These are phyloP conservation scores for Cucurbita ficifolia DNA, from an alignment of 306 rosid genomes.

Conservation along the genomic window DNA sequence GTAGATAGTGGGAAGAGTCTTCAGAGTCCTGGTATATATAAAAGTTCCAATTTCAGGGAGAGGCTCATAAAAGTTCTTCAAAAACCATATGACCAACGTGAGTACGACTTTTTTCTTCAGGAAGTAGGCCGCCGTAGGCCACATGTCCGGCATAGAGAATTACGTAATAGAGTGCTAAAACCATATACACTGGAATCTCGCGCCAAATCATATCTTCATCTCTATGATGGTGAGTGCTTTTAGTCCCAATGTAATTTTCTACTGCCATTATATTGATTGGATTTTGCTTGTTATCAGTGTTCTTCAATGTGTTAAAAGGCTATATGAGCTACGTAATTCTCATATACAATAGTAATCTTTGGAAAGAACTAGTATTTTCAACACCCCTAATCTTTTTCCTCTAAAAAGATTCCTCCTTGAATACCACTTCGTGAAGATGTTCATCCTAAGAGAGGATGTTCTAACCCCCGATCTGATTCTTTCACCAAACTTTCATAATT, in stretches of 20 bases:
- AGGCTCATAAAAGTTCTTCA: slow-evolving; percentile 39
- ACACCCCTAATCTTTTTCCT: background rate
- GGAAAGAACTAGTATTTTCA: background rate
- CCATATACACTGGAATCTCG: slow-evolving; percentile 7
- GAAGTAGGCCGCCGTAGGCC: slow-evolving; percentile 9
- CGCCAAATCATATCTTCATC: slow-evolving; percentile 34
- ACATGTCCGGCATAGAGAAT: slow-evolving; percentile 11
- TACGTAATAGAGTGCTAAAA: slow-evolving; percentile 20
- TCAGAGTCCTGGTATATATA: slow-evolving; percentile 1
- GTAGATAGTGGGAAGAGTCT: background rate
- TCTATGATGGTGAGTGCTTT: slow-evolving; percentile 36
- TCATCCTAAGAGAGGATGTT: background rate
- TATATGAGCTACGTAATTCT: background rate
- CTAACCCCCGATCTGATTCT: background rate
- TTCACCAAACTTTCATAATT: background rate
- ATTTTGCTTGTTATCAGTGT: background rate
- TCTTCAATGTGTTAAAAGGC: background rate
- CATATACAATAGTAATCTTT: background rate
- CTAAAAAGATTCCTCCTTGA: background rate
- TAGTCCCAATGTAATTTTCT: background rate
- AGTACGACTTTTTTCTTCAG: slow-evolving; percentile 7
- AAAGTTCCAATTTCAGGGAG: slow-evolving; percentile 26
- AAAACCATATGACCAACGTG: slow-evolving; percentile 36
- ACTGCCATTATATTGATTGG: background rate
- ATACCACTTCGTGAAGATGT: background rate